Base-by-base conservation (phyloP, 805 yeast species). In the Saccharomycopsis javanensis region DNA sequence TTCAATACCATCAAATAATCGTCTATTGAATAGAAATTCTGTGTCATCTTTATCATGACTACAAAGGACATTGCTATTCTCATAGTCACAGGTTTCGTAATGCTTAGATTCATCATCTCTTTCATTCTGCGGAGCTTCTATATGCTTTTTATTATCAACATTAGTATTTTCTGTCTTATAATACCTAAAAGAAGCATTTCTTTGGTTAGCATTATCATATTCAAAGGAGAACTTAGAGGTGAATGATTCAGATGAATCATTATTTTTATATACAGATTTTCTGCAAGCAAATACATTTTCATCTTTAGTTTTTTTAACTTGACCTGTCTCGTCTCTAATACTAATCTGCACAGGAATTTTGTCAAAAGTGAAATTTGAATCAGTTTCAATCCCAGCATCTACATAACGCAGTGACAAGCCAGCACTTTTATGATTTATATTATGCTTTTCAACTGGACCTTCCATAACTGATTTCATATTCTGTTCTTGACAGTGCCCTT, bases 1-100 rank as follows among this genome's bases (percentile, higher is more conserved):
- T 6, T 55, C 60, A 53, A 66, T 70, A 60, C 67, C 64, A 3
- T 71, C 67, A 56, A 73, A 72, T 16, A 72, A 55, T 53, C 68
- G 67, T 45, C 76, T 60, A 53, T 72, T 72, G 60, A 72, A 72
- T 46, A 73, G 57, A 10, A 65, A 68, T 57, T 72, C 75, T 0
- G 76, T 72, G 37, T 72, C 76, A 56, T 72, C 76, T 33, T 64
- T n/a, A n/a, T n/a, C 66, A 20, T 60, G 68, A 8, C 65, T 67
- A 23, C 63, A 66, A 58, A 71, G 72, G 18, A 61, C 63, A 55
- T 63, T 65, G 53, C 70, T 69, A 67, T 68, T 58, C 48, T 69
- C 72, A 27, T 70, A 72, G 15, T 64, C 62, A 42, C 69, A 60
- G 31, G 68, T 69, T 20, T 63, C 60, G 16, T n/a, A 35, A 35